Base-by-base conservation (phyloP, 805 yeast species). In the Candida xyloterini region DNA sequence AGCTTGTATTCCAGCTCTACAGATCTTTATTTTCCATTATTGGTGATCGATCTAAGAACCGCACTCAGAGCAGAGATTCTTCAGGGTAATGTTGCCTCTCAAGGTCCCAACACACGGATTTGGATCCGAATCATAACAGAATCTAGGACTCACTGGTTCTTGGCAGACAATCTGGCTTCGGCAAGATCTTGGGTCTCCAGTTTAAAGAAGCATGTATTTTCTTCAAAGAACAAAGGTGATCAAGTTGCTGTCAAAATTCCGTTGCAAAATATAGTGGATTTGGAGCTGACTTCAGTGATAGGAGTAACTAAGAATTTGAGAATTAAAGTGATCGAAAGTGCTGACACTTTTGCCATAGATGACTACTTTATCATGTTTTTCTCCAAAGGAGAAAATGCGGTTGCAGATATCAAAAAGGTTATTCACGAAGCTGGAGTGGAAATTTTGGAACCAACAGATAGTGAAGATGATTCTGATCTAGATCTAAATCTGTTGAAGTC, bases 101-200 rank as follows among this genome's bases (percentile, higher is more conserved):
- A 33, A 24, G 38, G 51, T 47, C 31, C 56, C 52, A 30, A 47
- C 10, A 49, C 49, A 22, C 62, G 65, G 1, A 57, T 56, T 15
- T 77, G 81, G 73, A 77, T 90, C 52, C 69, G 72, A 30, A 63
- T 91, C 16, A 59, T 71, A 2, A 79, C 88, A 2, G 78, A 72
- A 29, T 67, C 71, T 22, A 74, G 77, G 47, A 70, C 76, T 0
- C 81, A 81, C 58, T 70, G 72, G 28, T 84, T 90, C 50, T 73
- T 74, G 46, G 84, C 95, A 2, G 96, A 90, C 53, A 79, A 83
- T 16, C 62, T 75, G 11, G 78, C 71, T 45, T 66, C 81, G 6
- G 97, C 97, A 0, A 71, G 84, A 43, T 74, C 81, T 13, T 91
- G 98, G 98, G 81, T 77, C 32, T 79, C 81, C 37, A 65, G 73